These are phyloP conservation scores for Pseudogymnoascus sp. DNA, from an alignment of 2,329 filamentous ascomycete species.

Conservation along the genomic window DNA sequence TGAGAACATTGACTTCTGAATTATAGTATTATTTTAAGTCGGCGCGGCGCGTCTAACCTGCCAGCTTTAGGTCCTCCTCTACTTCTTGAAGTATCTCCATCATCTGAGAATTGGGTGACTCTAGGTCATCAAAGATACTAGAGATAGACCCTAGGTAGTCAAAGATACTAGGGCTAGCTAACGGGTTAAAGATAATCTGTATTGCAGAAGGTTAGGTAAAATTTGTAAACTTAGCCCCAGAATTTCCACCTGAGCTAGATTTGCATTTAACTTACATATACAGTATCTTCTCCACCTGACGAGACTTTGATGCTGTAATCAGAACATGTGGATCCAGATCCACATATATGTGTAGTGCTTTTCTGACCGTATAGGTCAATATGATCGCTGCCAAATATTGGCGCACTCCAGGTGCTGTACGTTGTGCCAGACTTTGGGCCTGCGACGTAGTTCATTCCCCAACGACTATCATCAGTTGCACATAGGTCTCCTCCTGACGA, in stretches of 20 bases:
- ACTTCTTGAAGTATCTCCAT: background rate
- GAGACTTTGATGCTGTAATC: background rate
- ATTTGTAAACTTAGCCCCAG: background rate
- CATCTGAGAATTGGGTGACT: background rate
- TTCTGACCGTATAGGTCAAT: background rate
- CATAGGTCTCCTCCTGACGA: background rate
- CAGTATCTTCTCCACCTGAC: background rate
- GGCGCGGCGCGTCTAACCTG: background rate
- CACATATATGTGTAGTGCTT: background rate
- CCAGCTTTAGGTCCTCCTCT: background rate
- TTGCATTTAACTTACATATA: background rate
- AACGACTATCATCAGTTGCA: background rate
- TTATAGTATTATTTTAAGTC: background rate
- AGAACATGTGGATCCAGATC: background rate
- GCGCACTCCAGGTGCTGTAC: background rate
- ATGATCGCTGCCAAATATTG: background rate
- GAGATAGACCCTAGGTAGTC: background rate
- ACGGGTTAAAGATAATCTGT: background rate
- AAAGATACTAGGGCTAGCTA: background rate
- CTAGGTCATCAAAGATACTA: background rate
- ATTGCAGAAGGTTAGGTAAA: background rate
- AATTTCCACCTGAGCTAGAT: background rate
- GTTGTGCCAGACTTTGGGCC: background rate
- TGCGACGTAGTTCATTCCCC: background rate
- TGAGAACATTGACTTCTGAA: background rate